Evolutionary conservation across 305 asterid genomes (phyloP).

Genomic region (Withania somnifera): DNA sequence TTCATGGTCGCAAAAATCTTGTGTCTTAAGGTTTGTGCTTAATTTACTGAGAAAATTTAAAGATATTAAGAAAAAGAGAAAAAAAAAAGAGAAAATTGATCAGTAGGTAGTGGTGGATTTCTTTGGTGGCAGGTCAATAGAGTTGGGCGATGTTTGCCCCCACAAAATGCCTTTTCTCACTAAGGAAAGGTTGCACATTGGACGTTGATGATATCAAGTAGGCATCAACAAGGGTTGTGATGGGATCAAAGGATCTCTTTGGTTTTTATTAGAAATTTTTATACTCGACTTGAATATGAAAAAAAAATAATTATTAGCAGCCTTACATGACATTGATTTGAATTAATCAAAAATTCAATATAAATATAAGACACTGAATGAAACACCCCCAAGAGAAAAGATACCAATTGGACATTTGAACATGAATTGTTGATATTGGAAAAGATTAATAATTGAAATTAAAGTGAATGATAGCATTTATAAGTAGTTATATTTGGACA

Average conservation of each 20-base stretch:
- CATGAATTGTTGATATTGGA: no score
- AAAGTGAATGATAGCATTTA: no score
- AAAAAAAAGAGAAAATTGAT: background rate
- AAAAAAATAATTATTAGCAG: no score
- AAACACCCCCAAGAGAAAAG: no score
- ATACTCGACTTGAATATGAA: background rate
- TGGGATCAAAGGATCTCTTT: no score
- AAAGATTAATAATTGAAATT: no score
- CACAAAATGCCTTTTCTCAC: background rate
- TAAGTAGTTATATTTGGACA: no score
- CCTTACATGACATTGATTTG: no score
- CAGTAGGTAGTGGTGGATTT: background rate
- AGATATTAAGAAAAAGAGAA: background rate
- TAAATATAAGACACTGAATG: no score
- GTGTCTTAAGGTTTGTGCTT: background rate
- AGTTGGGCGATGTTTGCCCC: background rate
- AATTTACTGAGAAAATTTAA: background rate
- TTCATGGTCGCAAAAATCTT: slow-evolving; percentile 5
- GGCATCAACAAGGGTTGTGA: background rate
- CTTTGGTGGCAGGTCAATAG: background rate
- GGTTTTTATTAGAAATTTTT: no score
- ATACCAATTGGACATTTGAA: no score
- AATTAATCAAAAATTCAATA: no score
- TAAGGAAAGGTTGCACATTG: background rate
- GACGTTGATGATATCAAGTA: background rate